These are phyloP conservation scores for Coemansia sp. DNA, from an alignment of 192 early-diverging fungal species.

Conservation along the genomic window DNA sequence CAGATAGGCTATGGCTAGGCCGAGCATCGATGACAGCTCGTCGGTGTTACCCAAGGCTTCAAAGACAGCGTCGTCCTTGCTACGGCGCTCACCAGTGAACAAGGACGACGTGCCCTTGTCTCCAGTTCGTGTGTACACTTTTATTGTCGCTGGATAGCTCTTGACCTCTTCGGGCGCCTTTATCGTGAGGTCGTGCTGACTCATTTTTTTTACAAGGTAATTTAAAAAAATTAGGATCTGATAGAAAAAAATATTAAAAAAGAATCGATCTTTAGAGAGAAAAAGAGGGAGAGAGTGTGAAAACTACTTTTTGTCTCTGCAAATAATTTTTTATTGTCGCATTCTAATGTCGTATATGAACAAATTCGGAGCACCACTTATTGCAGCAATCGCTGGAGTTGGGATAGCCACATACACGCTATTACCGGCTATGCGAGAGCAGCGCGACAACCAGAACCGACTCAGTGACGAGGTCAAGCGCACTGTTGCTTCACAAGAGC, in stretches of 20 bases:
- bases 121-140: slow-evolving; percentile 93
- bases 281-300: background rate
- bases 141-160: slow-evolving; percentile 57
- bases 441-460: slow-evolving; percentile 2
- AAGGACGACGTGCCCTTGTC: slow-evolving; percentile 91
- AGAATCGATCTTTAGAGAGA: too few relatives aligned
- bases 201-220: slow-evolving; percentile 7
- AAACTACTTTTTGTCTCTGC: background rate
- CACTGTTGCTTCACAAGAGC: background rate
- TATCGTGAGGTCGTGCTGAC: slow-evolving; percentile 18
- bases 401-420: slow-evolving; percentile 40
- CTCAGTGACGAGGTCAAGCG: slow-evolving; percentile 14
- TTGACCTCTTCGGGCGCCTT: slow-evolving; percentile 54
- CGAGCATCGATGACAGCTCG: slow-evolving; percentile 74
- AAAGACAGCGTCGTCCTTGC: slow-evolving; percentile 88
- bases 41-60: slow-evolving; percentile 91
- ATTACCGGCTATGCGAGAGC: slow-evolving; percentile 24
- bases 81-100: slow-evolving; percentile 88
- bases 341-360: slow-evolving; percentile 14
- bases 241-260: too few relatives aligned
- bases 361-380: slow-evolving; percentile 30
- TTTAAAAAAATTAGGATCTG: background rate
- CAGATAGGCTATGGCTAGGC: slow-evolving; percentile 51
- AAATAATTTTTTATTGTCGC: background rate
- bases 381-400: slow-evolving; percentile 27